Conservation (phyloP, 192 early-diverging fungal genomes). For the Podila minutissima region DNA sequence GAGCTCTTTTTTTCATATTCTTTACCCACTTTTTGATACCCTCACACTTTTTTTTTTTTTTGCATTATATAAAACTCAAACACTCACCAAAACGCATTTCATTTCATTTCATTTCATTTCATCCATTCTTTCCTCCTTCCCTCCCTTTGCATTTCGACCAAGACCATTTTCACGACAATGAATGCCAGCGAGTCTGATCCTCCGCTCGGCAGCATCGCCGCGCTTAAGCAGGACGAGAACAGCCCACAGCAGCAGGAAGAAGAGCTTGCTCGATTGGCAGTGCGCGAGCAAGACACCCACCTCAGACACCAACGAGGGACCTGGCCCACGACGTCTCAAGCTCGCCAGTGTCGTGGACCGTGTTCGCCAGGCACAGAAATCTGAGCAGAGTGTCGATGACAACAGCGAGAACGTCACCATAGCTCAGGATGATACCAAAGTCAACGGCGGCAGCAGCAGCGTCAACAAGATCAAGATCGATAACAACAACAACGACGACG, state of each 20-base stretch:
- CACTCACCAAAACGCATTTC: not conserved
- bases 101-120: not conserved
- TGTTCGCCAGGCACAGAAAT: conserved; percentile 26
- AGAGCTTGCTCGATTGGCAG: not conserved
- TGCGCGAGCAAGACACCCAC: not conserved
- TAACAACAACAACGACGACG: not conserved
- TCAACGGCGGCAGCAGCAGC: not conserved
- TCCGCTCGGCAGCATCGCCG: no score
- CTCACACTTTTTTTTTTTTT: not conserved
- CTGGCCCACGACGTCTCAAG: conserved; percentile 4
- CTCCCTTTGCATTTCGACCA: not conserved
- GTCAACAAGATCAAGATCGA: not conserved
- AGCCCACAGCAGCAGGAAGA: no score
- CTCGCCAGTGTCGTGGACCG: conserved; percentile 21
- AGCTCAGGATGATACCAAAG: not conserved
- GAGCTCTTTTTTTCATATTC: not conserved
- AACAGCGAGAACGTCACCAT: not conserved
- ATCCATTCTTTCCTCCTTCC: not conserved
- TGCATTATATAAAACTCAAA: not conserved
- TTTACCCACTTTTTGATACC: no score
- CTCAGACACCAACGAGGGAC: conserved; percentile 6
- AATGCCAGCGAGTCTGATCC: not conserved
- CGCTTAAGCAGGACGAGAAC: no score
- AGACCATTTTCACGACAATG: not conserved
- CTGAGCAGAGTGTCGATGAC: not conserved